Percentiles rank a stretch among this genome's conserved stretches.
Conservation (phyloP, 164 flowering plant genomes). For the Vitis riparia region DNA sequence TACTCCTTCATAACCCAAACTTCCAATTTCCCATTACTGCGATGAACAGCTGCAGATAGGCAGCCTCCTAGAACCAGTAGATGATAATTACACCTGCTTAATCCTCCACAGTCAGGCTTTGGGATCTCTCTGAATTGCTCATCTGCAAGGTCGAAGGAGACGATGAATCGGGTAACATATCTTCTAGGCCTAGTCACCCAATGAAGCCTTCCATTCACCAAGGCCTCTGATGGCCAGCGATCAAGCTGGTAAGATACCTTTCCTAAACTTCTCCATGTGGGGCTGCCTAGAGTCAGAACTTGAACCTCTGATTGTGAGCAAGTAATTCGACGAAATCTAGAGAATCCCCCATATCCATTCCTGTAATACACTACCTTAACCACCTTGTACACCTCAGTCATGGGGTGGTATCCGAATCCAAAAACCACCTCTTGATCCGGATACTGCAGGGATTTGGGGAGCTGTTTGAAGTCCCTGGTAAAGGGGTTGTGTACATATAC, state of each 20-base stretch:
- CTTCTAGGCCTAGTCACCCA: not conserved
- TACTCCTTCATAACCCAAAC: slow-evolving; percentile 19
- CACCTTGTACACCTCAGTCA: slow-evolving; percentile 16
- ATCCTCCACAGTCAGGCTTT: not conserved
- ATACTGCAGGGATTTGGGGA: not conserved
- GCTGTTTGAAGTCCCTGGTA: slow-evolving; percentile 2
- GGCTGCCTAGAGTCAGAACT: slow-evolving; percentile 4
- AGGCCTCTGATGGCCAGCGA: not conserved
- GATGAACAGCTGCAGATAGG: slow-evolving; percentile 4
- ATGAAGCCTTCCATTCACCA: slow-evolving; percentile 23
- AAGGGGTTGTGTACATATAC: slow-evolving; percentile 18
- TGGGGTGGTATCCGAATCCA: slow-evolving; percentile 17
- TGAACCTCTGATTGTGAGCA: slow-evolving; percentile 1
- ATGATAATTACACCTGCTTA: not conserved
- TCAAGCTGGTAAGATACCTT: not conserved
- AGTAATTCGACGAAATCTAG: not conserved
- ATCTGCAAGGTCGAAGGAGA: slow-evolving; percentile 15
- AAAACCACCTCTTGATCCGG: not conserved
- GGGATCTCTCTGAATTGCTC: slow-evolving; percentile 17
- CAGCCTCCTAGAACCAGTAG: not conserved
- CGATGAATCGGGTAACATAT: not conserved
- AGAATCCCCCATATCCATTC: not conserved
- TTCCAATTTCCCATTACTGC: not conserved
- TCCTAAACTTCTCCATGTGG: slow-evolving; percentile 14
- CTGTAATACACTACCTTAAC: slow-evolving; percentile 6